These are phyloP conservation scores for Monarda citriodora DNA, from an alignment of 305 asterid species.

Conservation along the genomic window DNA sequence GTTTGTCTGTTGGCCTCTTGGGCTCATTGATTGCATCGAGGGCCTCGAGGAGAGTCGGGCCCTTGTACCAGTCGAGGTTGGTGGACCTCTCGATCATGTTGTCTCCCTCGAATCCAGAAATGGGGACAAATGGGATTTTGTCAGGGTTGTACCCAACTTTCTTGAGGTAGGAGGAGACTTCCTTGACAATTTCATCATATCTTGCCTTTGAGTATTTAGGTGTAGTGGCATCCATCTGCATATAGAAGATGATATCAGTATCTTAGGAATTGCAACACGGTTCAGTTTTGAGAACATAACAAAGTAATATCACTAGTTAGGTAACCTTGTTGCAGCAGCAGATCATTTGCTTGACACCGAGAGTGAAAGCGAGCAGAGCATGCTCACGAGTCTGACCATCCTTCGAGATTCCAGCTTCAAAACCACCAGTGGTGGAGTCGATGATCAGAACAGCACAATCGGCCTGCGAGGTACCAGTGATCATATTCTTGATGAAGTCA, in stretches of 20 bases:
- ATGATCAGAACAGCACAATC: conserved; percentile 76
- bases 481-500: conserved; percentile 63
- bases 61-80: conserved; percentile 62
- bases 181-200: conserved; percentile 59
- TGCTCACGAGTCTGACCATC: conserved; percentile 88
- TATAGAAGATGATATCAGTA: background rate
- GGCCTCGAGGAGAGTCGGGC: conserved; percentile 59
- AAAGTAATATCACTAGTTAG: background rate
- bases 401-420: conserved; percentile 80
- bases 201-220: conserved; percentile 62
- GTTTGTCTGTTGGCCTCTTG: conserved; percentile 54
- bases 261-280: background rate
- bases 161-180: conserved; percentile 47
- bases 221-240: conserved; percentile 60
- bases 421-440: conserved; percentile 43
- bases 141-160: conserved; percentile 40
- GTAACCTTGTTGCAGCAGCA: conserved; percentile 65
- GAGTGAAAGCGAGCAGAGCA: conserved; percentile 75
- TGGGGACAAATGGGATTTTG: conserved; percentile 35
- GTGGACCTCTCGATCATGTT: conserved; percentile 31
- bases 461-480: conserved; percentile 76
- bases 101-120: conserved; percentile 21
- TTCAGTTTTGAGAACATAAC: background rate
- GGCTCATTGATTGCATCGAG: conserved; percentile 44
- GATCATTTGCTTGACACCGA: conserved; percentile 61